Percentiles rank a stretch among this genome's conserved stretches.
phyloP scores from a whole-genome alignment of 1,139 yeast species.

The Citeromyces hawaiiensis region DNA sequence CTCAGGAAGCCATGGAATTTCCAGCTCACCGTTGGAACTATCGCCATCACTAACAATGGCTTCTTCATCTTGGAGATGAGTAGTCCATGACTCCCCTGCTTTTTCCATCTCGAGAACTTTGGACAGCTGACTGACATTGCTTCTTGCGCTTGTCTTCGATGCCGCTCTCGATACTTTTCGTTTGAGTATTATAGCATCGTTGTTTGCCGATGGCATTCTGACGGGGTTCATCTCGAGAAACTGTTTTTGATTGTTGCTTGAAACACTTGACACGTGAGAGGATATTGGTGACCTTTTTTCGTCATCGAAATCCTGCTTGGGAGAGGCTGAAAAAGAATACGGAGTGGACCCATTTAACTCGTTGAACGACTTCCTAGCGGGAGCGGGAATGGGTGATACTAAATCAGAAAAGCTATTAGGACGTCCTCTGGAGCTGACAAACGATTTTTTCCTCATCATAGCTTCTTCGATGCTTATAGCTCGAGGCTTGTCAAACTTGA shows the following conservation, averaged over 20 bases:
- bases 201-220: background rate
- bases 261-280: background rate
- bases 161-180: constrained; percentile 2
- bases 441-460: background rate
- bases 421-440: background rate
- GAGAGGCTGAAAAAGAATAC: background rate
- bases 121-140: constrained; percentile 13
- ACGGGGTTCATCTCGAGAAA: background rate
- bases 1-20: constrained; percentile 34
- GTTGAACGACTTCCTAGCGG: background rate
- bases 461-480: background rate
- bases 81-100: constrained; percentile 3
- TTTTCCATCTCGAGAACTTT: constrained; percentile 2
- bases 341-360: background rate
- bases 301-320: background rate
- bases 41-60: constrained; percentile 8
- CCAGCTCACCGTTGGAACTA: constrained; percentile 16
- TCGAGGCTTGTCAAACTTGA: background rate
- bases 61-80: constrained; percentile 7
- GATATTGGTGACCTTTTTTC: background rate
- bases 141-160: constrained; percentile 5
- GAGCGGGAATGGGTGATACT: background rate
- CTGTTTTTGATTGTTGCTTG: background rate
- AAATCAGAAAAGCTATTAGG: background rate
- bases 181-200: background rate